These are phyloP conservation scores for Aspergillus vadensis DNA, from an alignment of 2,329 filamentous ascomycete species.

Conservation along the genomic window DNA sequence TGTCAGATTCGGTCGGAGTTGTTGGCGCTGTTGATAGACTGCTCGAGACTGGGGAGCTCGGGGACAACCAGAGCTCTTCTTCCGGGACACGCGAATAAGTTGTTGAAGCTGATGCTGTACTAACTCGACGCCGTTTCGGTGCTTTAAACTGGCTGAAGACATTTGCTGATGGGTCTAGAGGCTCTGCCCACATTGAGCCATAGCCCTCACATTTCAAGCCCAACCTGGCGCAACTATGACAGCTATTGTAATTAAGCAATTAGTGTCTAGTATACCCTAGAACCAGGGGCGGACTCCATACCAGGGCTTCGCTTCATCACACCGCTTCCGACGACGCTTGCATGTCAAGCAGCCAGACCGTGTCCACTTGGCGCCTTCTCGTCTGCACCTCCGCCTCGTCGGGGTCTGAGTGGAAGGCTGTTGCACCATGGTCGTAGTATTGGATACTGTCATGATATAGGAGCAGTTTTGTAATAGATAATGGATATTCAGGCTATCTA, in stretches of 20 bases:
- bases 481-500: not conserved
- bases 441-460: not conserved
- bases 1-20: constrained; percentile 2
- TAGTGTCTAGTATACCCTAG: not conserved
- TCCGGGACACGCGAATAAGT: constrained; percentile 17
- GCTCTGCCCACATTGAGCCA: constrained; percentile 39
- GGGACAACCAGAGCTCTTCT: constrained; percentile 12
- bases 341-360: constrained; percentile 45
- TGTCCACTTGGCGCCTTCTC: constrained; percentile 38
- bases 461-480: not conserved
- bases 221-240: constrained; percentile 35
- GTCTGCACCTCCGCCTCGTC: constrained; percentile 26
- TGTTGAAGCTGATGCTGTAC: constrained; percentile 21
- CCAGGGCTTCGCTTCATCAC: constrained; percentile 42
- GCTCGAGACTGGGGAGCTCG: constrained; percentile 10
- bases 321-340: constrained; percentile 42
- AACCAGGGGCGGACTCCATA: constrained; percentile 12
- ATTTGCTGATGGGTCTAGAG: constrained; percentile 35
- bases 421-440: not conserved
- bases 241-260: constrained; percentile 27
- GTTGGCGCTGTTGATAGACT: constrained; percentile 5
- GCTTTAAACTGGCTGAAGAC: constrained; percentile 28
- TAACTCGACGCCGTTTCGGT: constrained; percentile 27
- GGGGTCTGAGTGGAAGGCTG: not conserved
- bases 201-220: constrained; percentile 42